Percentiles rank a stretch among this genome's conserved stretches.
Conservation (phyloP, 2,329 filamentous ascomycete species). For the Ceratocystis papillata region DNA sequence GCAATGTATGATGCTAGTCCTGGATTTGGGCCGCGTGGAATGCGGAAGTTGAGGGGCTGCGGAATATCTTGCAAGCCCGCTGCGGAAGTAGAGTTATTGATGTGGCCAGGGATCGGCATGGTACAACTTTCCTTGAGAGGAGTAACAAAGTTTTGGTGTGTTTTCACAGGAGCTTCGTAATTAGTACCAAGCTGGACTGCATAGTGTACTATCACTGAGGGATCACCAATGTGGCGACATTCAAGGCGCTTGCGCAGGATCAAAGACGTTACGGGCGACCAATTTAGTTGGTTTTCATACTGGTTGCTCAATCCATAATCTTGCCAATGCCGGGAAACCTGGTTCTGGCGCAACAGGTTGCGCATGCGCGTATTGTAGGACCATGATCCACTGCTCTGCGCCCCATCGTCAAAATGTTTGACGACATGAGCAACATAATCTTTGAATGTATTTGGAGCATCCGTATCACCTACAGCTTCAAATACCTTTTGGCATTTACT, state of each 20-base stretch:
- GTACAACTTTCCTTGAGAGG: constrained; percentile 33
- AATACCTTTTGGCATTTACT: constrained; percentile 37
- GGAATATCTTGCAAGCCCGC: constrained; percentile 14
- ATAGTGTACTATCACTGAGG: constrained; percentile 34
- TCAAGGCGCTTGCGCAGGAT: constrained; percentile 38
- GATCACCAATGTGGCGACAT: constrained; percentile 36
- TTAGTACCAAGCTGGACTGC: constrained; percentile 34
- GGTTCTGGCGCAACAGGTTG: constrained; percentile 36
- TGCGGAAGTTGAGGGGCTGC: constrained; percentile 33
- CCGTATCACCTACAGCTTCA: constrained; percentile 35
- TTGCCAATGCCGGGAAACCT: constrained; percentile 33
- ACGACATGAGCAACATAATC: constrained; percentile 40
- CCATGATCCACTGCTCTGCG: constrained; percentile 34
- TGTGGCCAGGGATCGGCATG: constrained; percentile 32
- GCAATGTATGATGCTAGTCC: constrained; percentile 32
- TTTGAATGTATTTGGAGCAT: constrained; percentile 35
- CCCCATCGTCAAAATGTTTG: constrained; percentile 38
- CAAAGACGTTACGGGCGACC: constrained; percentile 36
- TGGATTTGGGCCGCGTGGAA: constrained; percentile 32
- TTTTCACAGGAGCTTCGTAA: constrained; percentile 26
- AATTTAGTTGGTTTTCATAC: constrained; percentile 33
- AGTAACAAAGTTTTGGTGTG: constrained; percentile 32
- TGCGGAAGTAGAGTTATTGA: constrained; percentile 25
- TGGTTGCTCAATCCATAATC: constrained; percentile 30
- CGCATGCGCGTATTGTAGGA: constrained; percentile 37